Percentiles rank a stretch among this genome's conserved stretches.
phyloP scores from a whole-genome alignment of 1,284 basidiomycete species.

The Sporisorium iseilematis-ciliati region DNA sequence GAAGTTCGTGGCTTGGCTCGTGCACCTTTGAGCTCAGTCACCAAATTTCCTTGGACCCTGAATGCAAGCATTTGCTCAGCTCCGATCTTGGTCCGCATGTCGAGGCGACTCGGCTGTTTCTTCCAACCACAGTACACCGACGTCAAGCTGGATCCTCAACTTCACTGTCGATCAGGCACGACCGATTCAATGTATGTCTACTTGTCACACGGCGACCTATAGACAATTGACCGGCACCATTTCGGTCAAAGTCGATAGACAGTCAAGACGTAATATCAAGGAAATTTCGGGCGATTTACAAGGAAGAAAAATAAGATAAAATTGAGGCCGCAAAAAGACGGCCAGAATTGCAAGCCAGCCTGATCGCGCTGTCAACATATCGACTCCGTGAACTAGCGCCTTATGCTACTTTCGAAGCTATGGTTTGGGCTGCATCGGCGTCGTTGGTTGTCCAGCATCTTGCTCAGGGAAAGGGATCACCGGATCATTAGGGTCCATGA shows the following conservation, averaged over 20 bases:
- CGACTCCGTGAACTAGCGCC: neutral
- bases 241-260: too few relatives aligned
- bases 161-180: neutral
- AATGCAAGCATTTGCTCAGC: constrained; percentile 32
- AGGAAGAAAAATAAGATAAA: neutral
- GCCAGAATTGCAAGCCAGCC: too few relatives aligned
- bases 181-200: too few relatives aligned
- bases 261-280: too few relatives aligned
- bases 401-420: neutral
- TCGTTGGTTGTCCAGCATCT: neutral
- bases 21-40: neutral
- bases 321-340: neutral
- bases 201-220: too few relatives aligned
- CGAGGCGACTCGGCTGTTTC: neutral
- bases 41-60: constrained; percentile 24
- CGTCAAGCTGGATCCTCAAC: neutral
- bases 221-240: neutral
- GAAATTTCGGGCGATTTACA: too few relatives aligned
- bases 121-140: neutral
- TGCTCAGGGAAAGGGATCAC: constrained; percentile 11
- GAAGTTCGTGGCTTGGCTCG: neutral
- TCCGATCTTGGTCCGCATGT: constrained; percentile 23
- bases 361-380: neutral
- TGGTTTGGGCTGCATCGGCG: neutral
- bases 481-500: constrained; percentile 28